phyloP scores from a whole-genome alignment of 176 grass and related monocot genomes.

The Juncus effusus region DNA sequence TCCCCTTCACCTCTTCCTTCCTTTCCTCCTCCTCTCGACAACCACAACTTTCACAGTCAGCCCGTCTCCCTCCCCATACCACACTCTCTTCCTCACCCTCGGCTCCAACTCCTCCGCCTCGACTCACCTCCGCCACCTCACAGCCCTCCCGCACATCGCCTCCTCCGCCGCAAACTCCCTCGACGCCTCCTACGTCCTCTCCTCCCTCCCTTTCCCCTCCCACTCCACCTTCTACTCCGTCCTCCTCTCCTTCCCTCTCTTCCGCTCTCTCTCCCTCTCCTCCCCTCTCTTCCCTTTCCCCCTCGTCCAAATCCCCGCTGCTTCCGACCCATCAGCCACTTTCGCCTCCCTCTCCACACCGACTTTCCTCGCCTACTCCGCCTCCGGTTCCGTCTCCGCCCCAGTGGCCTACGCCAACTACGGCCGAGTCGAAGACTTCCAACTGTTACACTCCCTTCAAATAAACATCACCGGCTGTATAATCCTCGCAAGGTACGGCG shows the following conservation, averaged over 20 bases:
- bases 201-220: slow-evolving; percentile 44
- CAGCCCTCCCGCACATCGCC: slow-evolving; percentile 58
- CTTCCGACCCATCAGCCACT: slow-evolving; percentile 45
- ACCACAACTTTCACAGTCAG: slow-evolving; percentile 28
- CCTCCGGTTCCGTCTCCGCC: slow-evolving; percentile 56
- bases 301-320: slow-evolving; percentile 50
- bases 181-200: slow-evolving; percentile 41
- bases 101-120: slow-evolving; percentile 75
- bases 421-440: slow-evolving; percentile 73
- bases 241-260: slow-evolving; percentile 60
- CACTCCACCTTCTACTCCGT: slow-evolving; percentile 57
- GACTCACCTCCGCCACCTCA: slow-evolving; percentile 62
- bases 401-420: slow-evolving; percentile 78
- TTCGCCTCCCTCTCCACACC: slow-evolving; percentile 43
- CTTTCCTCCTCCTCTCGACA: not conserved
- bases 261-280: slow-evolving; percentile 58
- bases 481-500: slow-evolving; percentile 58
- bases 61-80: slow-evolving; percentile 40
- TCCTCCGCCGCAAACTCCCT: slow-evolving; percentile 43
- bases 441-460: slow-evolving; percentile 41
- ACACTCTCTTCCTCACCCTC: slow-evolving; percentile 67
- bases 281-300: slow-evolving; percentile 39
- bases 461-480: slow-evolving; percentile 72
- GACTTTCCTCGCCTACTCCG: slow-evolving; percentile 73
- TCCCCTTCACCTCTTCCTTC: slow-evolving; percentile 23